phyloP scores from a whole-genome alignment of 164 flowering plant species.

The Nymphaea colorata region DNA sequence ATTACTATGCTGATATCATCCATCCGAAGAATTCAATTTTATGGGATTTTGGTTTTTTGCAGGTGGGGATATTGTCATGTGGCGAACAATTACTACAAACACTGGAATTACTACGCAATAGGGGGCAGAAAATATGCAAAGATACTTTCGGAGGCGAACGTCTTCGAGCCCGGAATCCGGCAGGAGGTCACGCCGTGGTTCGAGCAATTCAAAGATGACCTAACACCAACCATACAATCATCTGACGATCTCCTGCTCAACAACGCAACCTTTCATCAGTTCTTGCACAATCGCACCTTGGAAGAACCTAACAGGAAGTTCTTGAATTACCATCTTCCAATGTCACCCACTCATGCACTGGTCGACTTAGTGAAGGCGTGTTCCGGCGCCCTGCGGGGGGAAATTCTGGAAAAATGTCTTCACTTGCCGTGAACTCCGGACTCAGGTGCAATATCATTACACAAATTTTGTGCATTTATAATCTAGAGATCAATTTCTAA shows the following conservation, averaged over 20 bases:
- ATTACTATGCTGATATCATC: too few relatives aligned
- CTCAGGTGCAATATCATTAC: too few relatives aligned
- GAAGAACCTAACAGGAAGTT: conserved; percentile 6
- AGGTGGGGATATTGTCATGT: conserved; percentile 27
- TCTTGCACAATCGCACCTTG: conserved; percentile 6
- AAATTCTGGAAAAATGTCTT: conserved; percentile 3
- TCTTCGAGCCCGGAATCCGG: conserved; percentile 17
- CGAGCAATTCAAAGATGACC: conserved; percentile 5
- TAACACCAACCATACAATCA: conserved; percentile 17
- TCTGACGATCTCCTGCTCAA: conserved; percentile 12
- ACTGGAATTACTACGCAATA: conserved; percentile 20
- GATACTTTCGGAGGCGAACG: conserved; percentile 20
- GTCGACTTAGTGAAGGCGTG: conserved; percentile 13
- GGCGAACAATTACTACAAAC: conserved; percentile 19
- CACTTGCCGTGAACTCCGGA: too few relatives aligned
- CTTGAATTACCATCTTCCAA: conserved; percentile 10
- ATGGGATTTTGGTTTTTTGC: not conserved
- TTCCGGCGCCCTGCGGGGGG: conserved; percentile 14
- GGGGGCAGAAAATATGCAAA: conserved; percentile 18
- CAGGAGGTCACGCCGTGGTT: conserved; percentile 25
- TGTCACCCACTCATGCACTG: conserved; percentile 1
- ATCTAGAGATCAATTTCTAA: too few relatives aligned
- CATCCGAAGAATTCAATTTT: too few relatives aligned
- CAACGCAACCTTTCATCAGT: conserved; percentile 23
- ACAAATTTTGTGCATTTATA: too few relatives aligned